Base-by-base conservation (phyloP, 2,329 filamentous ascomycete species). In the Fusarium coicis region DNA sequence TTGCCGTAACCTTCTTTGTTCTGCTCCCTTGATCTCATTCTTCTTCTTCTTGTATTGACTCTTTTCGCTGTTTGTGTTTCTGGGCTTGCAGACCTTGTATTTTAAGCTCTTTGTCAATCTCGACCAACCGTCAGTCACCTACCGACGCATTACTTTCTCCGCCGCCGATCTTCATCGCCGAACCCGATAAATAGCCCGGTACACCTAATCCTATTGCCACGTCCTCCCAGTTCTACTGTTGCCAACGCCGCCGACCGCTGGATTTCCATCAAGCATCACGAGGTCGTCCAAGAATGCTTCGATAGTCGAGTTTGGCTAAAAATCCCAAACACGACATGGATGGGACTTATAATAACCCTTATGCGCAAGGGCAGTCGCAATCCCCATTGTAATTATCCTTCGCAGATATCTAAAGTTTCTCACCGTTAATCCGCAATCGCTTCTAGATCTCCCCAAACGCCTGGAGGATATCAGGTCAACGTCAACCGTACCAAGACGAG, bases 401-500 rank as follows among this genome's bases (percentile, higher is more conserved):
- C 36, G 28, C 26, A 32, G 50, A 58, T 18, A 23, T 28, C 42
- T 19, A 10, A 49, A 26, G 40, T 14, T 36, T 46, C 34, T n/a
- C 42, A 32, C 42, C 66, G 39, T 67, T 77, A 64, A 79, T 62
- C 43, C 26, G 23, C 16, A 21, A 40, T 50, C 34, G 15, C 43
- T 42, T 60, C 28, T 50, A 82, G 80, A 72, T 77, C 79, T 43
- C 78, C 80, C 14, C 74, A 78, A 44, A 77, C 80, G n/a, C 77
- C 80, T 21, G 78, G 75, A 60, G 80, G 66, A 32, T 97, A 95
- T 83, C 93, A 93, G 80, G 90, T 94, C 57, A 97, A 97, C 81
- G 91, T 98, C 54, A 96, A 93, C 83, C 91, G 96, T 70, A 89
- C 91, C 63, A 97, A 97, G 84, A 98, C 95, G 62, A 93, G 92